Evolutionary conservation across 768 basidiomycete species (phyloP).

Genomic region (Suillus hirtellus): DNA sequence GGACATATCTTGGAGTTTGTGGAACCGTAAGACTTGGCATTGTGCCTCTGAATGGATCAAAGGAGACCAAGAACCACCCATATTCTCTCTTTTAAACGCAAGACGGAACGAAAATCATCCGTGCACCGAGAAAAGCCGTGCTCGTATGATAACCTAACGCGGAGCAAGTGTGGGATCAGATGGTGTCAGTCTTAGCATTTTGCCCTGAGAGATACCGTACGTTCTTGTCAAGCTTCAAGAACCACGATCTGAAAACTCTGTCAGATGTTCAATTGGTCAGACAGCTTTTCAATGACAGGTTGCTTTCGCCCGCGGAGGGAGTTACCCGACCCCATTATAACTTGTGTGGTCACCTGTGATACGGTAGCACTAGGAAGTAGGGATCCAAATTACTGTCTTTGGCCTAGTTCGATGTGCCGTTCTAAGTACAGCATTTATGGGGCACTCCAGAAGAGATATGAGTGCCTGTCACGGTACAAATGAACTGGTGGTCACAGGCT

Average conservation of each 20-base stretch:
- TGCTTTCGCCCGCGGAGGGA: not conserved
- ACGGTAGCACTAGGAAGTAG: not conserved
- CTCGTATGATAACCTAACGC: not conserved
- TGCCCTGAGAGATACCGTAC: not conserved
- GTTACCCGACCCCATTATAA: not conserved
- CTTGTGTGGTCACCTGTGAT: not conserved
- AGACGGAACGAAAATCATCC: constrained; percentile 1
- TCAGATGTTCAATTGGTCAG: not conserved
- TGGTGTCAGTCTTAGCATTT: not conserved
- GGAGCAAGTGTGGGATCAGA: not conserved
- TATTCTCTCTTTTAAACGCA: not conserved
- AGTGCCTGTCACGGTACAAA: not conserved
- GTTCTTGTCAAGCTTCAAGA: not conserved
- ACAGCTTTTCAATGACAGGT: not conserved
- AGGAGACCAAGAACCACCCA: not conserved
- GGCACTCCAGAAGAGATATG: not conserved
- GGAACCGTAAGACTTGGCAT: constrained; percentile 34
- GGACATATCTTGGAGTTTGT: constrained; percentile 33
- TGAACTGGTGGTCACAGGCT: no score
- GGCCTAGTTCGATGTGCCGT: not conserved
- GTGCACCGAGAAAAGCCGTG: not conserved
- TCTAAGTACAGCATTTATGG: not conserved
- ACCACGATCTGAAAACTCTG: not conserved
- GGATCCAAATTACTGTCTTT: not conserved
- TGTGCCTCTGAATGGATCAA: not conserved